Evolutionary conservation across 1,284 basidiomycete species (phyloP), one percentile per base, ranked within the genome.

Genomic region (Tremellales sp.): DNA sequence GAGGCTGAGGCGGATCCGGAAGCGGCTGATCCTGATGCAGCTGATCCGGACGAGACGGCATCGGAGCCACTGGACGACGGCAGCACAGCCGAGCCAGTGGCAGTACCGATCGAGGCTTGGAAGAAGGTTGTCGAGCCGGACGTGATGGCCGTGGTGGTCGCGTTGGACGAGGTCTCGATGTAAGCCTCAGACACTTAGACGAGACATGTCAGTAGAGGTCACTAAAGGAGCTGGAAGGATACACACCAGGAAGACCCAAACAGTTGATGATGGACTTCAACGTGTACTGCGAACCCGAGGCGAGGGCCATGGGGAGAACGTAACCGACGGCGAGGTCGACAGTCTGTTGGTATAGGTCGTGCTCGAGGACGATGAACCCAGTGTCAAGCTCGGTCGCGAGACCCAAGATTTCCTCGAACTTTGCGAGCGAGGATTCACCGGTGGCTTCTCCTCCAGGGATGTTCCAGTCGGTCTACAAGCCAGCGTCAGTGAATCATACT

Each of bases 321-420:
- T 90, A 92, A 39, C 87, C 87, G 51, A 86, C 79, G 26, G 90
- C 89, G 51, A 95, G 81, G 61, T 93, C 87, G 43, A 93, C 88
- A 12, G 86, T 86, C 62, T 87, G 81, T 61, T 86, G 77, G 67
- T 82, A 92, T 38, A 93, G 75, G 71, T 93, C 90, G 66, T 94
- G 90, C 67, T 87, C 77, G 44, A 97, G 78, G 37, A 94, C 89
- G 65, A 92, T 84, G 77, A 94, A 94, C 34, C 87, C 87, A 43
- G 62, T 71, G 54, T 66, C 56, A 50, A 76, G 57, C 40, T 63
- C 45, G 35, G 49, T 41, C 61, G 61, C 74, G 43, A 60, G 61
- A 22, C 57, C 57, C 39, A 76, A 53, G 56, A 77, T 76, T 33
- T 54, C 57, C 47, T 74, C 60, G 53, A 75, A 76, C 29, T 66